Conservation (phyloP, 1,139 yeast species). For the Magnusiomyces starmeri region DNA sequence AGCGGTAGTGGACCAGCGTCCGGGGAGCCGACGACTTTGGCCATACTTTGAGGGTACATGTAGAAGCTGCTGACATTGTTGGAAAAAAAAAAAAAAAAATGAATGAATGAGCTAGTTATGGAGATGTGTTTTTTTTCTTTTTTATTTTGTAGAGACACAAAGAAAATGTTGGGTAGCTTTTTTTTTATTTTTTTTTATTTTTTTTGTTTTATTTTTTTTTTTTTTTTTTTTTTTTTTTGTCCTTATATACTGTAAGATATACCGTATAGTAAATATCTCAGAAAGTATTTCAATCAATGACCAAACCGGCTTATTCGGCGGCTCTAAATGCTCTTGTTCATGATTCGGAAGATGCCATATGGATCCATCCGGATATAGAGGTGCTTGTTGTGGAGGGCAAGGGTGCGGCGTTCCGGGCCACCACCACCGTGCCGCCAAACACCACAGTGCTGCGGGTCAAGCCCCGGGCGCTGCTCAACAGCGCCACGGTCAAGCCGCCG, state of each 20-base stretch:
- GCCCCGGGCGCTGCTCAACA: conserved; percentile 1
- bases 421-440: background rate
- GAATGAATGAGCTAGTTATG: background rate
- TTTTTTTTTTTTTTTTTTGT: background rate
- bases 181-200: background rate
- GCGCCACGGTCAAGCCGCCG: background rate
- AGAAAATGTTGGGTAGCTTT: background rate
- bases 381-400: background rate
- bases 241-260: background rate
- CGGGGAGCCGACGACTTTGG: conserved; percentile 5
- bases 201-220: background rate
- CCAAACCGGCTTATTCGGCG: background rate
- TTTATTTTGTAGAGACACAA: background rate
- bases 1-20: conserved; percentile 12
- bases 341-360: background rate
- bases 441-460: background rate
- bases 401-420: conserved; percentile 2
- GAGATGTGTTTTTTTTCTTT: background rate
- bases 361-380: conserved; percentile 8
- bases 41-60: conserved; percentile 9
- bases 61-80: too few relatives aligned
- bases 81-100: too few relatives aligned
- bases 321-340: background rate
- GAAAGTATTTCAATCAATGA: too few relatives aligned
- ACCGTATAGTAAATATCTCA: background rate